These are phyloP conservation scores for Paramecium biaurelia DNA, from an alignment of 73 alveolate species.

Conservation along the genomic window DNA sequence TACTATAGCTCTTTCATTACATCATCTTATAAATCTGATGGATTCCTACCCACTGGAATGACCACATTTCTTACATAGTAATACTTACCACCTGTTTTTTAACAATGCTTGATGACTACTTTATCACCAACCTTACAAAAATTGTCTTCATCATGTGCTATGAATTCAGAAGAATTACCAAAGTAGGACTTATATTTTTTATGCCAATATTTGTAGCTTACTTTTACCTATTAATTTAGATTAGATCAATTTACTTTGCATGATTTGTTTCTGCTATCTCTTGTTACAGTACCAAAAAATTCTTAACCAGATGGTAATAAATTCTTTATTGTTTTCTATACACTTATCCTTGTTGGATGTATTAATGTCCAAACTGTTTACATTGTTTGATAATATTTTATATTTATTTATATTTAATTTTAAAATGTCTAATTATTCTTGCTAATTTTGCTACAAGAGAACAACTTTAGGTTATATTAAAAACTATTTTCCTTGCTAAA, in stretches of 20 bases:
- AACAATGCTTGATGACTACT: constrained; percentile 29
- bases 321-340: constrained; percentile 2
- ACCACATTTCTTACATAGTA: not conserved
- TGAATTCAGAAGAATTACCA: not conserved
- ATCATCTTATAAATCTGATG: not conserved
- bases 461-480: constrained; percentile 19
- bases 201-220: constrained; percentile 35
- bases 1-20: constrained; percentile 37
- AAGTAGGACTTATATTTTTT: not conserved
- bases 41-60: constrained; percentile 22
- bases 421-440: not conserved
- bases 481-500: not conserved
- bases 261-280: not conserved
- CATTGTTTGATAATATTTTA: not conserved
- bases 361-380: constrained; percentile 20
- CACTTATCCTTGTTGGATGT: not conserved
- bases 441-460: not conserved
- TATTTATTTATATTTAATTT: not conserved
- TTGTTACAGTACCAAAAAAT: constrained; percentile 27
- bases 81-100: not conserved
- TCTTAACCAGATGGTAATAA: constrained; percentile 41
- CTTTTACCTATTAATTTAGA: not conserved
- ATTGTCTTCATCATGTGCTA: constrained; percentile 42
- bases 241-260: not conserved
- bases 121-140: constrained; percentile 34